These are phyloP conservation scores for Pythium brachiatum DNA, from an alignment of 352 stramenopile genomes.

Conservation along the genomic window DNA sequence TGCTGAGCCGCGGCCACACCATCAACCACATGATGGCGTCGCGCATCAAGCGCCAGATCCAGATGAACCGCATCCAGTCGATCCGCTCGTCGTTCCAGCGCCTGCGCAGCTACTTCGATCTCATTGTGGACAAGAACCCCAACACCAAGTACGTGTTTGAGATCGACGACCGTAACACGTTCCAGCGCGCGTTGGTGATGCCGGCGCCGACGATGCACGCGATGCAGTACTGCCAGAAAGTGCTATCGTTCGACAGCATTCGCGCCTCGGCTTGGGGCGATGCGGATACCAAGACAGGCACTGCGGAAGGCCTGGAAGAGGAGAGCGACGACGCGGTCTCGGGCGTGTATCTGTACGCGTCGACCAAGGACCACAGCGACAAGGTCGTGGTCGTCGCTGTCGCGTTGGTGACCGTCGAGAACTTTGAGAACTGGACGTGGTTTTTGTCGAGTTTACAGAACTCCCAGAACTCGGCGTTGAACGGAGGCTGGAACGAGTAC, in stretches of 20 bases:
- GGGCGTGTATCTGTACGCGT: slow-evolving; percentile 68
- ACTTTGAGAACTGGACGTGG: slow-evolving; percentile 74
- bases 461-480: slow-evolving; percentile 30
- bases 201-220: slow-evolving; percentile 47
- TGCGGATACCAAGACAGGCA: slow-evolving; percentile 18
- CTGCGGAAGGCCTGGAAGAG: slow-evolving; percentile 48
- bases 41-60: slow-evolving; percentile 70
- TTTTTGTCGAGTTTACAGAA: slow-evolving; percentile 55
- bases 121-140: slow-evolving; percentile 67
- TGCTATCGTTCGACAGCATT: slow-evolving; percentile 63
- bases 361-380: slow-evolving; percentile 77
- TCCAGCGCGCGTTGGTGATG: slow-evolving; percentile 67
- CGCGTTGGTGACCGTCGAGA: slow-evolving; percentile 63
- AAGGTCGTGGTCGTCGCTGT: slow-evolving; percentile 61
- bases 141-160: slow-evolving; percentile 57
- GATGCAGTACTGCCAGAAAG: slow-evolving; percentile 55
- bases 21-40: slow-evolving; percentile 86
- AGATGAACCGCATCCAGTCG: slow-evolving; percentile 52
- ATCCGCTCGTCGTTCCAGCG: slow-evolving; percentile 70
- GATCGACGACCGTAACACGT: slow-evolving; percentile 42
- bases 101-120: slow-evolving; percentile 54
- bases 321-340: slow-evolving; percentile 70
- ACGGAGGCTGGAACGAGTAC: slow-evolving; percentile 51
- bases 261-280: slow-evolving; percentile 36
- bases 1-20: slow-evolving; percentile 64